Conservation (phyloP, 441 rosid species). For the Adansonia gregorii region DNA sequence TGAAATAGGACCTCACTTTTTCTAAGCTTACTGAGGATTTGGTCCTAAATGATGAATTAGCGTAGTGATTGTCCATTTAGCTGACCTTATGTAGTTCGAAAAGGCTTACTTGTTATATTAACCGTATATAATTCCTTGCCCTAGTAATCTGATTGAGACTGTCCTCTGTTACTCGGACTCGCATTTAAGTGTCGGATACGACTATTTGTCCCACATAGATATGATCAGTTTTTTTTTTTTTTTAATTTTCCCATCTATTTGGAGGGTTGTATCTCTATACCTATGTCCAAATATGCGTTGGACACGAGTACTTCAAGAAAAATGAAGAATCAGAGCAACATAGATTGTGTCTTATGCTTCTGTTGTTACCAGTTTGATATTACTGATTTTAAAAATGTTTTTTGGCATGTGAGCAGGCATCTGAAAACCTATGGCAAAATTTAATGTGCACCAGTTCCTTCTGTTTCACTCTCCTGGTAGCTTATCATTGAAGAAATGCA, state of each 20-base stretch:
- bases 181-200: no score
- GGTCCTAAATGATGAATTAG: not conserved
- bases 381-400: slow-evolving; percentile 20
- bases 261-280: no score
- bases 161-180: no score
- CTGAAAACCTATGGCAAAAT: not conserved
- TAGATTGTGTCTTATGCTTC: not conserved
- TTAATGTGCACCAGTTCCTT: not conserved
- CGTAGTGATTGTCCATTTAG: not conserved
- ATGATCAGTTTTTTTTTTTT: no score
- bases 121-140: not conserved
- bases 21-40: not conserved
- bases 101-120: not conserved
- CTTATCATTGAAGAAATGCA: slow-evolving; percentile 22
- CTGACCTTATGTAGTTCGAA: not conserved
- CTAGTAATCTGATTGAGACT: not conserved
- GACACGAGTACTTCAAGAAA: no score
- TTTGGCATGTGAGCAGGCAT: not conserved
- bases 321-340: no score
- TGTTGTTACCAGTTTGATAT: not conserved
- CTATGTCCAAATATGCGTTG: no score
- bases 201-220: no score
- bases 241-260: no score
- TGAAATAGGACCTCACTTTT: not conserved
- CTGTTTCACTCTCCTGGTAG: slow-evolving; percentile 16